Conservation (phyloP, 2,329 filamentous ascomycete species). For the Colletotrichum destructivum region DNA sequence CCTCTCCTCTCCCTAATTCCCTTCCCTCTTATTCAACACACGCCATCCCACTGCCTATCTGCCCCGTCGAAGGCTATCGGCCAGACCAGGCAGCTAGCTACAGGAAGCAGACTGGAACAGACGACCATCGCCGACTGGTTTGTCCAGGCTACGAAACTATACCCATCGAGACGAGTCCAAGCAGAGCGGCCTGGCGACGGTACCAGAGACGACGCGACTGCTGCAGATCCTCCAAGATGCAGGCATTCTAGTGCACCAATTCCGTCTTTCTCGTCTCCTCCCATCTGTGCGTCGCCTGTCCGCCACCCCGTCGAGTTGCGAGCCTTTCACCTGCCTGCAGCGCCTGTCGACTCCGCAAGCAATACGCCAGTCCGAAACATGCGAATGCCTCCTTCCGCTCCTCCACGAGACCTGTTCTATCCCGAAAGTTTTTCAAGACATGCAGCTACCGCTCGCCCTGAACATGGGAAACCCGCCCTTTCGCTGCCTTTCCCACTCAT, state of each 20-base stretch:
- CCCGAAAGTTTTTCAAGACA: constrained; percentile 33
- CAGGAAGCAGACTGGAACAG: constrained; percentile 1
- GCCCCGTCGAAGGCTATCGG: constrained; percentile 2
- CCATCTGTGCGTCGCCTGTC: constrained; percentile 19
- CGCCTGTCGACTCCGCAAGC: constrained; percentile 7
- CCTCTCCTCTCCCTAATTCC: constrained; percentile 20
- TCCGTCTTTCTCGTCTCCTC: constrained; percentile 21
- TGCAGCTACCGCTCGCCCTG: constrained; percentile 27
- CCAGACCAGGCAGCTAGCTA: background rate
- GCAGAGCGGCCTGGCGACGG: background rate
- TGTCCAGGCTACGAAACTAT: background rate
- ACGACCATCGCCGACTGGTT: background rate
- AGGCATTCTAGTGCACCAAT: constrained; percentile 37
- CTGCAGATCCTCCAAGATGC: constrained; percentile 38
- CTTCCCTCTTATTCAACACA: constrained; percentile 6
- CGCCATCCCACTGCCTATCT: constrained; percentile 6
- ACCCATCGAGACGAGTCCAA: constrained; percentile 14
- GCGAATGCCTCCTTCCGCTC: constrained; percentile 37
- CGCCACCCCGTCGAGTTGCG: background rate
- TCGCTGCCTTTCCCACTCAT: constrained; percentile 39
- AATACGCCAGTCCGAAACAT: constrained; percentile 32
- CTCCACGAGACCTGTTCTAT: constrained; percentile 25
- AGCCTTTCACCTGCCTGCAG: constrained; percentile 22
- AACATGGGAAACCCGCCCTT: constrained; percentile 39
- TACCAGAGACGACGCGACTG: constrained; percentile 24